A percentile compares a stretch with the other conserved stretches of the same genome.
These are phyloP conservation scores for Colletotrichum sp. DNA, from an alignment of 2,329 filamentous ascomycete genomes.

Conservation along the genomic window DNA sequence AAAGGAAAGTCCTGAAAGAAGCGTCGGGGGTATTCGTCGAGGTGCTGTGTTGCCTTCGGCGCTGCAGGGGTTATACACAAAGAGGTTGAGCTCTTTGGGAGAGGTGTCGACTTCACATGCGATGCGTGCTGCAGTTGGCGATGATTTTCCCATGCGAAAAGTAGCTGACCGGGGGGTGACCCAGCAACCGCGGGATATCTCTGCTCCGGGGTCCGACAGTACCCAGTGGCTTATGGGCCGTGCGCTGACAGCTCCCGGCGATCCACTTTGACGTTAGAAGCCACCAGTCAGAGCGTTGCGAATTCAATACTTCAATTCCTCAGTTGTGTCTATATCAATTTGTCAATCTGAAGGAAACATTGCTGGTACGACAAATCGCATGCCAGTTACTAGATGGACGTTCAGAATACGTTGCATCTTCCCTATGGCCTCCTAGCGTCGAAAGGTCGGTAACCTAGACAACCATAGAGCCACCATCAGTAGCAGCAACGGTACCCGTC, in stretches of 20 bases:
- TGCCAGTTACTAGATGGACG: accelerated
- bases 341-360: background rate
- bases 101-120: background rate
- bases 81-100: background rate
- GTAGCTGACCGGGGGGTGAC: conserved; percentile 1
- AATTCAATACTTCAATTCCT: background rate
- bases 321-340: background rate
- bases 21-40: background rate
- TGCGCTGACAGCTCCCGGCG: background rate
- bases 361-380: background rate
- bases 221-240: background rate
- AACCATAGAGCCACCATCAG: background rate
- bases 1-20: background rate
- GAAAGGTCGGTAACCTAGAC: background rate
- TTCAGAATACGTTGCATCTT: background rate
- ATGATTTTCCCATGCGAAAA: conserved; percentile 17
- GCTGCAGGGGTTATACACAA: background rate
- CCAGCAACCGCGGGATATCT: conserved; percentile 14
- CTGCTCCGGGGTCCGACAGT: background rate
- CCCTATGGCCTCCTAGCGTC: accelerated
- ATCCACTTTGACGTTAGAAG: background rate
- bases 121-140: background rate
- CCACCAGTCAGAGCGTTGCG: background rate
- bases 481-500: background rate
- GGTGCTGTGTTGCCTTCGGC: conserved; percentile 14